phyloP scores from a whole-genome alignment of 2,329 filamentous ascomycete species.

The Trichoderma lentiforme region DNA sequence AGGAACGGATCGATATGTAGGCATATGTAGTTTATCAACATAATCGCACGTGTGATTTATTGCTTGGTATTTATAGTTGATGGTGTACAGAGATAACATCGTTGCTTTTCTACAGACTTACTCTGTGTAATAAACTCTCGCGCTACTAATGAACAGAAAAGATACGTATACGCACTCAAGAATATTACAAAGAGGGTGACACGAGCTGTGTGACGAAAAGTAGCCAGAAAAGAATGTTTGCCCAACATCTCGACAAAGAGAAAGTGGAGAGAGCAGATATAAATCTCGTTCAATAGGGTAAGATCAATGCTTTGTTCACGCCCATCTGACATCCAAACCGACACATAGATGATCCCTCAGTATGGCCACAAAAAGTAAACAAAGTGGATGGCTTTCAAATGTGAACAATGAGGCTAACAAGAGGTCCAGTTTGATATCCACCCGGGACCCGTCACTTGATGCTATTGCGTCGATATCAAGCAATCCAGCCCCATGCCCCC shows the following conservation, averaged over 20 bases:
- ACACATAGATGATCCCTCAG: neutral
- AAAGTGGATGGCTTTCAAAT: neutral
- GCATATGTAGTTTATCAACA: neutral
- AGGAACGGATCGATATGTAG: neutral
- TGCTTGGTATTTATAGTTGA: neutral
- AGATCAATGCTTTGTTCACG: neutral
- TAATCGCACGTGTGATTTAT: neutral
- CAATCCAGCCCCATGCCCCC: neutral
- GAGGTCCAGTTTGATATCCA: neutral
- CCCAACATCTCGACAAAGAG: neutral
- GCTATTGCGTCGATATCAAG: neutral
- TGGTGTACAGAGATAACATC: neutral
- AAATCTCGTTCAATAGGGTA: neutral
- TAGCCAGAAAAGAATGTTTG: neutral
- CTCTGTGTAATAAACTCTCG: neutral
- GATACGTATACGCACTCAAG: neutral
- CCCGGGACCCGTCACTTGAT: neutral
- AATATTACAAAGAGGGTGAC: neutral
- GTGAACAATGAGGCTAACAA: neutral
- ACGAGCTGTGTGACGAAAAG: neutral
- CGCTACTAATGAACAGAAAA: neutral
- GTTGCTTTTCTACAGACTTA: neutral
- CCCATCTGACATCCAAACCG: neutral
- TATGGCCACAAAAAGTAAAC: neutral
- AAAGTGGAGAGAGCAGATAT: neutral